Percentiles rank a stretch among this genome's conserved stretches.
Conservation (phyloP, 306 rosid genomes). For the Glycyrrhiza uralensis region DNA sequence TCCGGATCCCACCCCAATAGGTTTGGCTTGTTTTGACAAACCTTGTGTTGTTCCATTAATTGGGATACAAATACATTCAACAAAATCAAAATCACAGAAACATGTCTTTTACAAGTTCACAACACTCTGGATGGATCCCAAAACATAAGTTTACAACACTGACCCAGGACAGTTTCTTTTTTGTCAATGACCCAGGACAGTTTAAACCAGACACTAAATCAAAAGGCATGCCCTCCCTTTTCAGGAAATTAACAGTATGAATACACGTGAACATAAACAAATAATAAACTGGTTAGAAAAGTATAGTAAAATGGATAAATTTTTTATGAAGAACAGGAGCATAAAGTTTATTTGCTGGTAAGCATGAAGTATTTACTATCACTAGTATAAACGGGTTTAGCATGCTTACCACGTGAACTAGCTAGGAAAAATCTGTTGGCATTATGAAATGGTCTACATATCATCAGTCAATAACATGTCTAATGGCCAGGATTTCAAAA, state of each 20-base stretch:
- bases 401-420: neutral
- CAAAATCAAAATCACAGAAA: neutral
- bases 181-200: neutral
- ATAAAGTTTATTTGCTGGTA: neutral
- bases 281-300: neutral
- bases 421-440: neutral
- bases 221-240: neutral
- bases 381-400: neutral
- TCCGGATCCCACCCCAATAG: too few species aligned
- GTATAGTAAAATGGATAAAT: neutral
- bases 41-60: neutral
- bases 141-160: neutral
- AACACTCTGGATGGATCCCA: too few species aligned
- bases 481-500: neutral
- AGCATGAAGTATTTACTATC: neutral
- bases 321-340: neutral
- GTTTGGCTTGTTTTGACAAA: neutral
- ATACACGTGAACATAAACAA: neutral
- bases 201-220: neutral
- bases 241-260: neutral
- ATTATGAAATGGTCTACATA: neutral
- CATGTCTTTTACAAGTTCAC: neutral
- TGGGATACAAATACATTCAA: neutral
- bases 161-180: neutral
- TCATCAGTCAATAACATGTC: neutral